Evolutionary conservation across 164 flowering plant species (phyloP).

Genomic region (Warburgia ugandensis): DNA sequence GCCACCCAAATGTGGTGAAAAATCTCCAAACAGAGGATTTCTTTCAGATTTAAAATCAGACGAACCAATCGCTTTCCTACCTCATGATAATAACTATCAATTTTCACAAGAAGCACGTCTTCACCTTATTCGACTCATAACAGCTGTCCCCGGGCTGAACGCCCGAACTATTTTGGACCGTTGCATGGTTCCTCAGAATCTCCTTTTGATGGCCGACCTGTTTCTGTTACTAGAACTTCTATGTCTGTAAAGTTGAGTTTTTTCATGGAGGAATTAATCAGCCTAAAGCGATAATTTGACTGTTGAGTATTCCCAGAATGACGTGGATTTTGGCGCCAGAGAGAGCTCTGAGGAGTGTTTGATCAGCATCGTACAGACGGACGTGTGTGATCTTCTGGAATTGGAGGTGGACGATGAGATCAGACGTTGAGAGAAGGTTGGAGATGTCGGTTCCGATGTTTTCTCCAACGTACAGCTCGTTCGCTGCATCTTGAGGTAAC

Average conservation of each 20-base stretch:
- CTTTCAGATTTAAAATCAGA: conserved; percentile 98
- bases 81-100: conserved; percentile 88
- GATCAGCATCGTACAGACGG: conserved; percentile 72
- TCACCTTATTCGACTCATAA: conserved; percentile 77
- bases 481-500: no score
- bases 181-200: conserved; percentile 72
- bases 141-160: conserved; percentile 91
- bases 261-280: conserved; percentile 72
- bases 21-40: no score
- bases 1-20: no score
- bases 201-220: conserved; percentile 91
- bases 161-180: conserved; percentile 77
- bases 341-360: conserved; percentile 56
- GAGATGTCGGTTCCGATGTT: conserved; percentile 83
- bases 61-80: conserved; percentile 60
- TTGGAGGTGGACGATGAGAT: conserved; percentile 59
- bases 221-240: conserved; percentile 69
- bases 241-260: conserved; percentile 75
- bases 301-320: conserved; percentile 75
- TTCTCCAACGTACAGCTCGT: conserved; percentile 68
- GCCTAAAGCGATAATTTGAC: conserved; percentile 77
- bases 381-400: conserved; percentile 69
- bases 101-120: conserved; percentile 89
- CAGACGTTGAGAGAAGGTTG: conserved; percentile 42
- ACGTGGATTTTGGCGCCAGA: conserved; percentile 71